phyloP scores from a whole-genome alignment of 202 grass and related monocot species.

The Panicum hallii region DNA sequence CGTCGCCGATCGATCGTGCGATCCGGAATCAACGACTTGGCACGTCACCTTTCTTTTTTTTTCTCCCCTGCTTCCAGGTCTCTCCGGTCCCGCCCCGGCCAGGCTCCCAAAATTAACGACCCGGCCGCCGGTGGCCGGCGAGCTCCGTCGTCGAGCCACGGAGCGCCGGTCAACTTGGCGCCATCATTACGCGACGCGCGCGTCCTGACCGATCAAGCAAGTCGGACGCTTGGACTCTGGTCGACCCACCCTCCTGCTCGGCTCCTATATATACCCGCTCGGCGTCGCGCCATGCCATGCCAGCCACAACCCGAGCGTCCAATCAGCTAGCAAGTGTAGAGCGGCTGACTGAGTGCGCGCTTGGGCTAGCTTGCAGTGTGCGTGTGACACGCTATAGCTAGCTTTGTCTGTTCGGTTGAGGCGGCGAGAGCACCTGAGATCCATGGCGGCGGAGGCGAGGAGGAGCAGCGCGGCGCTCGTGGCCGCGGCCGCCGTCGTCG shows the following conservation, averaged over 20 bases:
- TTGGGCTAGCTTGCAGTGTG: background rate
- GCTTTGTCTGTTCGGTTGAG: background rate
- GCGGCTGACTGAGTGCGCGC: no score
- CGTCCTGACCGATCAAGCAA: background rate
- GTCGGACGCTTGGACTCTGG: background rate
- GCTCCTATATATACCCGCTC: slow-evolving; percentile 47
- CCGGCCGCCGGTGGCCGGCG: background rate
- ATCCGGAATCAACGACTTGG: slow-evolving; percentile 10
- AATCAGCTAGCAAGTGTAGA: background rate
- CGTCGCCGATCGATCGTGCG: slow-evolving; percentile 24
- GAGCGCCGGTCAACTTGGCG: slow-evolving; percentile 41
- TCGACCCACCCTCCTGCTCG: background rate
- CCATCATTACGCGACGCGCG: slow-evolving; percentile 38
- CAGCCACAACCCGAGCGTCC: background rate
- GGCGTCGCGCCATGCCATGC: slow-evolving; percentile 24
- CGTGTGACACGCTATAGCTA: background rate
- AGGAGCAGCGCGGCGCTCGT: background rate
- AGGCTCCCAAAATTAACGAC: background rate
- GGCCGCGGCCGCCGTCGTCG: background rate
- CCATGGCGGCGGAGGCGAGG: slow-evolving; percentile 25
- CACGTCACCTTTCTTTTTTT: background rate
- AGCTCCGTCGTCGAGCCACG: background rate
- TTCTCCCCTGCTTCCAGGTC: background rate
- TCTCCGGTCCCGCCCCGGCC: background rate
- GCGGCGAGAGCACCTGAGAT: background rate